Base-by-base conservation (phyloP, 2,329 filamentous ascomycete genomes). In the Colletotrichum nymphaeae region DNA sequence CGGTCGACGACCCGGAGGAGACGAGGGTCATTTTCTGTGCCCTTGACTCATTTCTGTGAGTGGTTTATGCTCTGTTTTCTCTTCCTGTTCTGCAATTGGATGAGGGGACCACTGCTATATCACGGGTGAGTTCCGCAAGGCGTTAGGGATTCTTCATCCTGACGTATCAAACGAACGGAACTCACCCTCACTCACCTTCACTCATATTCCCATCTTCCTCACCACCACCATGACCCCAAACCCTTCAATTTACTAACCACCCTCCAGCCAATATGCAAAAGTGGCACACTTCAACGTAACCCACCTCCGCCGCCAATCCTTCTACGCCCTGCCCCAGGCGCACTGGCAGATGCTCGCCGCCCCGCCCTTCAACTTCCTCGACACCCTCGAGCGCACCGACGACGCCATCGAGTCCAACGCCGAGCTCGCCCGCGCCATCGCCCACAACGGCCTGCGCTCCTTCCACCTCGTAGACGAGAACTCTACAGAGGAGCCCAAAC, bases 321-420 rank as follows among this genome's bases (percentile, higher is more conserved):
- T 99, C 83, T 99, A 98, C 82, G 94, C 95, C 9, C 88, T 99
- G 6, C 95, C 96, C 1, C 91, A 93, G 72, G 86, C 89, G 1
- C 95, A 99, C 81, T 97, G 95, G 92, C 90, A 93, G 78, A 88
- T 97, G 79, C 89, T 99, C 1, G 92, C 95, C 0, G 89, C 89
- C 5, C 92, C 94, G 0, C 96, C 95, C 0, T 97, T 98, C 85
- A 93, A 91, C 71, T 91, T 97, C 66, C 88, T 97, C 7, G 91
- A 95, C 46, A 94, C 92, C 0, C 89, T 99, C 46, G 90, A 93
- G 76, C 89, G 89, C 62, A 90, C 97, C 14, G 97, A 99, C 79
- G 91, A 93, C 69, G 95, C 96, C 57, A 98, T 99, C 75, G 95
- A 98, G 77, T 85, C 88, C 72, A 99, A 99, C 79, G 94, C 95